Percentiles rank a stretch among this genome's conserved stretches.
Conservation (phyloP, 306 rosid species). For the Rosa chinensis region DNA sequence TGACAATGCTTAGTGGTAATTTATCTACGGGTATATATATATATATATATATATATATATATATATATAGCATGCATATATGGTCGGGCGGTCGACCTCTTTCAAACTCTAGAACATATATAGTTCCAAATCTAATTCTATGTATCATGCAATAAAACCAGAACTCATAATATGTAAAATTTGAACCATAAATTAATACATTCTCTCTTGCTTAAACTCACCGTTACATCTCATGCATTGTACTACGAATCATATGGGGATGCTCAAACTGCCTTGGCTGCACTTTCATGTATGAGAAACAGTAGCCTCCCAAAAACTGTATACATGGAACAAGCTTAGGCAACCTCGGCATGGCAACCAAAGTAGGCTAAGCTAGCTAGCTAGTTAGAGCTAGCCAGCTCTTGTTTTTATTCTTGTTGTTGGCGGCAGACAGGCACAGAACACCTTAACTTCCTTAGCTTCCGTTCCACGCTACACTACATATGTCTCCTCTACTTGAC, state of each 20-base stretch:
- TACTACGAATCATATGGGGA: not conserved
- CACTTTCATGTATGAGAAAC: not conserved
- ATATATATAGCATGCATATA: too few species aligned
- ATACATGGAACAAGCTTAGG: slow-evolving; percentile 9
- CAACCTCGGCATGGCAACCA: slow-evolving; percentile 10
- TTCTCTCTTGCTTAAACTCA: not conserved
- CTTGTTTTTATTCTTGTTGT: not conserved
- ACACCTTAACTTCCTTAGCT: slow-evolving; percentile 19
- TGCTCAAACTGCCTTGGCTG: not conserved
- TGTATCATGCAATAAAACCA: not conserved
- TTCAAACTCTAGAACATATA: not conserved
- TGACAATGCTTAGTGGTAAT: too few species aligned
- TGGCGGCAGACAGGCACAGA: slow-evolving; percentile 26
- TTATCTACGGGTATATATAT: too few species aligned
- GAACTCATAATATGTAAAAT: not conserved
- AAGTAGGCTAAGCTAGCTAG: not conserved
- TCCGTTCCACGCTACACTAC: slow-evolving; percentile 14
- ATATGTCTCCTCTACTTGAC: not conserved
- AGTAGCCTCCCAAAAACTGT: slow-evolving; percentile 1
- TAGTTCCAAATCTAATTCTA: not conserved
- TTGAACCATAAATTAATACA: too few species aligned
- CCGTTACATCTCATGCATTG: not conserved
- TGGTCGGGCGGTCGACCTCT: not conserved
- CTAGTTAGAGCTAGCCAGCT: not conserved
- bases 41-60: too few species aligned